These are phyloP conservation scores for Paratinospora sagittata DNA, from an alignment of 164 flowering plant species.

Conservation along the genomic window DNA sequence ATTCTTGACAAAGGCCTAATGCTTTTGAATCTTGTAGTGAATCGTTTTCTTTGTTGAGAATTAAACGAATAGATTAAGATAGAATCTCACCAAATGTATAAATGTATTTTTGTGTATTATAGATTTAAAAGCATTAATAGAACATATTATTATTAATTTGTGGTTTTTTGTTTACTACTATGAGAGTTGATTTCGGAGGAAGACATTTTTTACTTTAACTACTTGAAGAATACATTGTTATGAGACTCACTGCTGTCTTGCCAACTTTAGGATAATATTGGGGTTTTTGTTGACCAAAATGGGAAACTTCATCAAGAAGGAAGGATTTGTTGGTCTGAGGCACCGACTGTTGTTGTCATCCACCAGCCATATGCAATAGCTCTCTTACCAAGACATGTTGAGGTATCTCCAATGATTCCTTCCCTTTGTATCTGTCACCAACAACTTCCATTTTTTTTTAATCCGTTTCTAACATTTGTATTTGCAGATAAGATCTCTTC, in stretches of 20 bases:
- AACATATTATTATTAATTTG: not conserved
- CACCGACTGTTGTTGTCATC: conserved; percentile 66
- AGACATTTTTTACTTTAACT: not conserved
- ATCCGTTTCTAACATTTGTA: conserved; percentile 1
- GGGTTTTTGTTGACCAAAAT: conserved; percentile 91
- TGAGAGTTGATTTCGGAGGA: not conserved
- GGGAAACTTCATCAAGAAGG: conserved; percentile 95
- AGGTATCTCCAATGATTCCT: conserved; percentile 40
- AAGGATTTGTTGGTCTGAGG: conserved; percentile 95
- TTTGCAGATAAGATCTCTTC: conserved; percentile 88
- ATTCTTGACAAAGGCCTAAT: too few relatives aligned
- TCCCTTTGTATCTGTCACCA: not conserved
- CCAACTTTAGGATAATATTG: conserved; percentile 78
- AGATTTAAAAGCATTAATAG: not conserved
- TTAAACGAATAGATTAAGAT: too few relatives aligned
- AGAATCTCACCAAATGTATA: too few relatives aligned
- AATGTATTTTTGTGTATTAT: too few relatives aligned
- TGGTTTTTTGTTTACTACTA: not conserved
- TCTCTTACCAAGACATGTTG: conserved; percentile 79
- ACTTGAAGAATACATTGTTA: not conserved
- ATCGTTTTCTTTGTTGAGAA: too few relatives aligned
- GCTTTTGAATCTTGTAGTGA: too few relatives aligned
- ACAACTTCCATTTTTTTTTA: not conserved
- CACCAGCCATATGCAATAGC: conserved; percentile 85
- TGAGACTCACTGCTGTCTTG: conserved; percentile 4